Conservation (phyloP, 768 basidiomycete species). For the Galerina marginata region DNA sequence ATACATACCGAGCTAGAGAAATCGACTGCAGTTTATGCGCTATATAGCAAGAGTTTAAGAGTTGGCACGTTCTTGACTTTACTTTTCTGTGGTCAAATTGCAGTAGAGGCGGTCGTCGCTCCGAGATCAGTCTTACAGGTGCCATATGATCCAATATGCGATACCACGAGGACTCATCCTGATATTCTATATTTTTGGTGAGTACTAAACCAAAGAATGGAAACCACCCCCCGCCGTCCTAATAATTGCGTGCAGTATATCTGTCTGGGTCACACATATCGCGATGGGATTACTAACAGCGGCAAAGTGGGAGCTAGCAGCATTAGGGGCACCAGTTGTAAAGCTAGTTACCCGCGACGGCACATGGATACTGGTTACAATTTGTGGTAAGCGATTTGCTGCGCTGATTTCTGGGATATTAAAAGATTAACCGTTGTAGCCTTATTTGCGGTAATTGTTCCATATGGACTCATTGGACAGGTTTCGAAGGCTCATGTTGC, state of each 20-base stretch:
- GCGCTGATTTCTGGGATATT: not conserved
- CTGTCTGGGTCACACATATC: slow-evolving; percentile 15
- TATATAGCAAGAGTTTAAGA: slow-evolving; percentile 8
- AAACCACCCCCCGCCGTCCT: not conserved
- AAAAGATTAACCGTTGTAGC: not conserved
- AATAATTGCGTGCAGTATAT: slow-evolving; percentile 2
- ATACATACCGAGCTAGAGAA: not conserved
- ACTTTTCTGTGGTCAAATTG: slow-evolving; percentile 7
- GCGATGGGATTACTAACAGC: slow-evolving; percentile 6
- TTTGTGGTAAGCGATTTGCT: slow-evolving; percentile 11
- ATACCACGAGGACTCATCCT: slow-evolving; percentile 9
- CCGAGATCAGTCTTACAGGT: slow-evolving; percentile 7
- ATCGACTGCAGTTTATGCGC: slow-evolving; percentile 14
- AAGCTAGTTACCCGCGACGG: slow-evolving; percentile 17
- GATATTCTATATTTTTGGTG: slow-evolving; percentile 12
- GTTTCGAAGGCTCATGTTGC: slow-evolving; percentile 9
- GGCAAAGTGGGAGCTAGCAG: not conserved
- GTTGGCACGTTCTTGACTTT: not conserved
- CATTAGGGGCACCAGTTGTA: slow-evolving; percentile 11
- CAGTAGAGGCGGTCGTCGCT: not conserved
- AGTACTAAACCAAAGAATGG: not conserved
- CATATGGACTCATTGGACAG: slow-evolving; percentile 7
- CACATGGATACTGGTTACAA: slow-evolving; percentile 2
- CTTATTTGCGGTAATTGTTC: slow-evolving; percentile 9
- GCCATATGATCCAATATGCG: slow-evolving; percentile 10